phyloP scores from a whole-genome alignment of 208 protist genomes.

The Wallacemonas sp. region DNA sequence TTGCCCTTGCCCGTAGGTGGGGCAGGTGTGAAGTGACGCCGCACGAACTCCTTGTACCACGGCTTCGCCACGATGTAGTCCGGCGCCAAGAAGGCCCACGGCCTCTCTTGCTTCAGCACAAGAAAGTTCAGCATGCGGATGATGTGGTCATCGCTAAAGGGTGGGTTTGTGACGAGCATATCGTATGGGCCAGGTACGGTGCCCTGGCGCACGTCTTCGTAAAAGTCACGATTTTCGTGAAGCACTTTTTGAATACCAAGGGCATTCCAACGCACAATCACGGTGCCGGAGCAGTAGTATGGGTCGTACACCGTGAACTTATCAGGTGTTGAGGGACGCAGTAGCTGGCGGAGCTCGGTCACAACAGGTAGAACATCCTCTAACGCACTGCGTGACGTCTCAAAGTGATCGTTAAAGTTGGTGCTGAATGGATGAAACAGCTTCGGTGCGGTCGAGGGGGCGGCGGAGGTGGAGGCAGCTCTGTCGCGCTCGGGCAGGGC shows the following conservation, averaged over 20 bases:
- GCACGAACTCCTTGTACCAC: conserved; percentile 50
- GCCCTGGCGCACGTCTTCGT: conserved; percentile 38
- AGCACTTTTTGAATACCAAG: conserved; percentile 72
- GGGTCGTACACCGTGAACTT: conserved; percentile 82
- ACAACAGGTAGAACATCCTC: conserved; percentile 58
- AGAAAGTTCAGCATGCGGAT: conserved; percentile 50
- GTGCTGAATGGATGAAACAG: conserved; percentile 46
- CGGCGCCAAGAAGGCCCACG: conserved; percentile 71
- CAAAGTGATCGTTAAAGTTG: conserved; percentile 86
- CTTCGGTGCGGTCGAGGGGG: no score
- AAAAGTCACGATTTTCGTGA: conserved; percentile 90
- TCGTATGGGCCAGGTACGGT: conserved; percentile 66
- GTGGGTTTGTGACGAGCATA: conserved; percentile 79
- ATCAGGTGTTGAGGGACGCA: conserved; percentile 45
- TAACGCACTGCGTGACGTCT: conserved; percentile 63
- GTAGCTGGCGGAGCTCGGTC: conserved; percentile 49
- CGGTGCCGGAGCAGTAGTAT: conserved; percentile 82
- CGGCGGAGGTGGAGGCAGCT: background rate
- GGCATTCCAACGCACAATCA: conserved; percentile 36
- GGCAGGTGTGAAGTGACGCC: conserved; percentile 29
- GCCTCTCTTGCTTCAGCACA: conserved; percentile 30
- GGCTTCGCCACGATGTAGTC: conserved; percentile 73
- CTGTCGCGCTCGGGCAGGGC: background rate
- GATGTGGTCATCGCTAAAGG: conserved; percentile 84
- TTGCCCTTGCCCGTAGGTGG: conserved; percentile 30